Percentiles rank a stretch among this genome's conserved stretches.
Conservation (phyloP, 352 stramenopile genomes). For the Saprolegnia diclina region DNA sequence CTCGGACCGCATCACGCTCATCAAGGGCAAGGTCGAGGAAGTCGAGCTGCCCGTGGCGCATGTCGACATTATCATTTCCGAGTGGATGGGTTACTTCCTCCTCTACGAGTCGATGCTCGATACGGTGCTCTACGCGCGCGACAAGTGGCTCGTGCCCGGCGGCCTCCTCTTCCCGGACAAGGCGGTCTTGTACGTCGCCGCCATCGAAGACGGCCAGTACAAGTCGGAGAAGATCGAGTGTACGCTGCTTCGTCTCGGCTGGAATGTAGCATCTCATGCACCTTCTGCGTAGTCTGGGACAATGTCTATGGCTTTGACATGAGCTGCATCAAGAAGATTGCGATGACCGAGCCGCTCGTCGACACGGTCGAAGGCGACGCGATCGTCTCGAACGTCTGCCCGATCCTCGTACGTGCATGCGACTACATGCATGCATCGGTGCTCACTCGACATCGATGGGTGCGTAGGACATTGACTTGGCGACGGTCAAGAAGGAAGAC, state of each 20-base stretch:
- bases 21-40: slow-evolving; percentile 93
- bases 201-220: slow-evolving; percentile 95
- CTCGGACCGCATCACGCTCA: slow-evolving; percentile 89
- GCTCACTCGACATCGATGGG: slow-evolving; percentile 17
- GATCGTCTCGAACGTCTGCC: slow-evolving; percentile 86
- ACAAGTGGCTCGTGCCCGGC: slow-evolving; percentile 92
- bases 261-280: slow-evolving; percentile 14
- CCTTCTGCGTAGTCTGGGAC: slow-evolving; percentile 86
- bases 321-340: slow-evolving; percentile 96
- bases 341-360: slow-evolving; percentile 95
- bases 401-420: slow-evolving; percentile 59
- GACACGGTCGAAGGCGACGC: slow-evolving; percentile 93
- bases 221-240: slow-evolving; percentile 91
- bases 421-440: too few relatives aligned
- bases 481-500: slow-evolving; percentile 91
- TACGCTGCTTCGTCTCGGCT: too few relatives aligned
- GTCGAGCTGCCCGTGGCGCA: slow-evolving; percentile 88
- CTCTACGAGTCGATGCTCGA: slow-evolving; percentile 98
- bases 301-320: slow-evolving; percentile 99
- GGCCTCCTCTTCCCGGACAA: slow-evolving; percentile 96
- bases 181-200: slow-evolving; percentile 92
- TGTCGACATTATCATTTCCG: slow-evolving; percentile 97
- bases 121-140: slow-evolving; percentile 93
- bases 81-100: slow-evolving; percentile 99
- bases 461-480: slow-evolving; percentile 79